A percentile compares a stretch with the other conserved stretches of the same genome.
phyloP scores from a whole-genome alignment of 108 stramenopile species.

The Parmales sp. region DNA sequence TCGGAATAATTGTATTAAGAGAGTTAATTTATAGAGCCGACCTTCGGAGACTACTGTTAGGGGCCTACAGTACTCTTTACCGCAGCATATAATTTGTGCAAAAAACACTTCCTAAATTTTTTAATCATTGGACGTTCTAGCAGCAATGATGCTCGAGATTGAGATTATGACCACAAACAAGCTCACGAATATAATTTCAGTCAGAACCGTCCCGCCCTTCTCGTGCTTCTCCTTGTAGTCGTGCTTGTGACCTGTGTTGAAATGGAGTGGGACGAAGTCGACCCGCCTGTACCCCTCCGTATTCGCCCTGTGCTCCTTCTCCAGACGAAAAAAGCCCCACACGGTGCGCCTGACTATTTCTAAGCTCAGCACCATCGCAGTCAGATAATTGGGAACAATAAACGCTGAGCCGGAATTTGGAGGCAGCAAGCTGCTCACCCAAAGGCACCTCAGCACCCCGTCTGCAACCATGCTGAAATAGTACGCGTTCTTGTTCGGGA shows the following conservation, averaged over 20 bases:
- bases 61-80: no score
- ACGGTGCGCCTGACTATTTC: conserved; percentile 74
- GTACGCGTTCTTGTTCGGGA: conserved; percentile 51
- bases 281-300: conserved; percentile 67
- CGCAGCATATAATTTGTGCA: no score
- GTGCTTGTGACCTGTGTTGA: conserved; percentile 65
- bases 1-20: no score
- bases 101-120: not conserved
- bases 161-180: conserved; percentile 49
- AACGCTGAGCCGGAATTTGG: conserved; percentile 64
- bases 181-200: conserved; percentile 55
- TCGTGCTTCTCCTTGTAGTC: conserved; percentile 57
- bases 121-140: conserved; percentile 28
- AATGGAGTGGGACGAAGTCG: conserved; percentile 74
- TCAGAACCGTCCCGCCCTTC: conserved; percentile 56
- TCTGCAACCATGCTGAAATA: conserved; percentile 46
- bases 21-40: no score
- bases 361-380: conserved; percentile 57
- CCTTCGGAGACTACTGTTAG: no score
- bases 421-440: conserved; percentile 74
- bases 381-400: conserved; percentile 67
- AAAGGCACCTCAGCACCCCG: conserved; percentile 70
- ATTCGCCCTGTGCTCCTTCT: conserved; percentile 76
- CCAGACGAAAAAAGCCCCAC: conserved; percentile 84
- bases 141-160: conserved; percentile 53